A percentile compares a stretch with the other conserved stretches of the same genome.
phyloP scores from a whole-genome alignment of 768 basidiomycete species.

The Pisolithus marmoratus region DNA sequence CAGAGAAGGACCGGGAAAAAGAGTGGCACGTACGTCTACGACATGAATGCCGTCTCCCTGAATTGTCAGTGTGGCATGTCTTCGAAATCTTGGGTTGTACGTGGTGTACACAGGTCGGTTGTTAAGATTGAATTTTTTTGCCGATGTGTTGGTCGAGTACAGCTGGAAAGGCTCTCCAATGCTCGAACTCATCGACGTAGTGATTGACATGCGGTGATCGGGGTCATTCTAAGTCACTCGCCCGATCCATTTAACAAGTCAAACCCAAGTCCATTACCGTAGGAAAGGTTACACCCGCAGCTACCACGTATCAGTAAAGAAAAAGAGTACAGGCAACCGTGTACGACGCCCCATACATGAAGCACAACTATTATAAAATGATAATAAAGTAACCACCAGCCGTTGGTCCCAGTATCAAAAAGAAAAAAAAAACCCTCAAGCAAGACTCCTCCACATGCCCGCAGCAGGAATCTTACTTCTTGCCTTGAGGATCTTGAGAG shows the following conservation, averaged over 20 bases:
- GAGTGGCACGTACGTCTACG: constrained; percentile 49
- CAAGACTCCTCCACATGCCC: constrained; percentile 82
- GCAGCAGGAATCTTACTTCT: constrained; percentile 61
- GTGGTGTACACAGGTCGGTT: constrained; percentile 15
- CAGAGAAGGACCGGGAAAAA: constrained; percentile 1
- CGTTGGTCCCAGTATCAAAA: neutral
- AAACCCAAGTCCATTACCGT: neutral
- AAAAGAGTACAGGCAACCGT: neutral
- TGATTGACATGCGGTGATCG: constrained; percentile 18
- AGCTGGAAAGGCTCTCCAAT: constrained; percentile 28
- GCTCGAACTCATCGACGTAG: constrained; percentile 23
- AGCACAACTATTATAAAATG: constrained; percentile 27
- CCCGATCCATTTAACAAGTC: neutral
- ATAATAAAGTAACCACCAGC: constrained; percentile 17
- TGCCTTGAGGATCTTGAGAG: constrained; percentile 64
- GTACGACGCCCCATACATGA: constrained; percentile 11
- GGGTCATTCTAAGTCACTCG: neutral
- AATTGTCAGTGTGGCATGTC: constrained; percentile 60
- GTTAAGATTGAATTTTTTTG: constrained; percentile 1
- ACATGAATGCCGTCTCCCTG: constrained; percentile 75
- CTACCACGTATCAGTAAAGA: neutral
- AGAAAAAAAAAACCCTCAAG: constrained; percentile 24
- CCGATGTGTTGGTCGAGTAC: constrained; percentile 18
- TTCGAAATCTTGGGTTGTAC: constrained; percentile 31
- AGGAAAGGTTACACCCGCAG: neutral